phyloP scores from a whole-genome alignment of 805 yeast genomes.

The Groenewaldozyma salmanticensis region DNA sequence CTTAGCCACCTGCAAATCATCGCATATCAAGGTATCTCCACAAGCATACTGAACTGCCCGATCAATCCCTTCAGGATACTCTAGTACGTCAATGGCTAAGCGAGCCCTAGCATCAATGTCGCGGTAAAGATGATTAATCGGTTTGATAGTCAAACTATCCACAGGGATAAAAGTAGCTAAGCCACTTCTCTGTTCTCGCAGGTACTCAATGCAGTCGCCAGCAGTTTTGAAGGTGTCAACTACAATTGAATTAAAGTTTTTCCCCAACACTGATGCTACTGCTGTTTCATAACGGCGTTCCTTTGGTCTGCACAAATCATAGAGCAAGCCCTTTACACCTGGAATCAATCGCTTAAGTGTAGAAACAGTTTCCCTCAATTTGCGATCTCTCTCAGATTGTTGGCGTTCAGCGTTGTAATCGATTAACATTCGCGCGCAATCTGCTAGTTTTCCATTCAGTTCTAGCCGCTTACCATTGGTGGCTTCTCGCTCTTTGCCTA shows the following conservation, averaged over 20 bases:
- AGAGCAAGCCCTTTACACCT: slow-evolving; percentile 73
- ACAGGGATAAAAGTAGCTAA: slow-evolving; percentile 81
- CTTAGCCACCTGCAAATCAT: slow-evolving; percentile 57
- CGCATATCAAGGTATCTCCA: slow-evolving; percentile 72
- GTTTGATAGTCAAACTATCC: slow-evolving; percentile 55
- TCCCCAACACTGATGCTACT: slow-evolving; percentile 67
- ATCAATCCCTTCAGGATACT: slow-evolving; percentile 54
- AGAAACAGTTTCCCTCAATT: slow-evolving; percentile 61
- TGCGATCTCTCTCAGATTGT: slow-evolving; percentile 62
- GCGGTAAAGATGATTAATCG: slow-evolving; percentile 47
- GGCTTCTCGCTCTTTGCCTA: slow-evolving; percentile 19
- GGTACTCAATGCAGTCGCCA: slow-evolving; percentile 62
- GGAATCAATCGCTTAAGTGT: slow-evolving; percentile 66
- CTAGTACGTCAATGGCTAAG: slow-evolving; percentile 66
- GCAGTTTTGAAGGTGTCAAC: slow-evolving; percentile 68
- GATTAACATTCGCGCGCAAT: slow-evolving; percentile 49
- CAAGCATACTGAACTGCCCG: slow-evolving; percentile 73
- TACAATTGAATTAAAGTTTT: slow-evolving; percentile 68
- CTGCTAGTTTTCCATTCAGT: slow-evolving; percentile 54
- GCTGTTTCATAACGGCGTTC: slow-evolving; percentile 66
- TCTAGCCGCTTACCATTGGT: slow-evolving; percentile 39
- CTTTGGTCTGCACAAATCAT: slow-evolving; percentile 69
- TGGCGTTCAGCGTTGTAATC: slow-evolving; percentile 69
- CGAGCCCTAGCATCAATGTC: slow-evolving; percentile 41
- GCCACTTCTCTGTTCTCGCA: slow-evolving; percentile 81